A percentile compares a stretch with the other conserved stretches of the same genome.
Conservation (phyloP, 805 yeast species). For the Isabelozyma gotoi region DNA sequence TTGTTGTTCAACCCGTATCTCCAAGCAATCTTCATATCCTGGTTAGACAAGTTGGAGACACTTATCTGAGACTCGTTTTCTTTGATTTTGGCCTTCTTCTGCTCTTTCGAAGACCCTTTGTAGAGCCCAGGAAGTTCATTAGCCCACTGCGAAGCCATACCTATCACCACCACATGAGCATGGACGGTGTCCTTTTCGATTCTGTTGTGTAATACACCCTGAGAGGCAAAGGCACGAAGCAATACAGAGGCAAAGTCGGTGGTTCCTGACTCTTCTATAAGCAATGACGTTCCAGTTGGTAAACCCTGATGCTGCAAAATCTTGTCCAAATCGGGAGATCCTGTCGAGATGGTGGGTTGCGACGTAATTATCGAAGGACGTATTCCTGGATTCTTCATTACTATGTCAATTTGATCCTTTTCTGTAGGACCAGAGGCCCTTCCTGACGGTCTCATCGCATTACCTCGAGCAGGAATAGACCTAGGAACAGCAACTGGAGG, state of each 20-base stretch:
- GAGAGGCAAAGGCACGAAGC: conserved; percentile 68
- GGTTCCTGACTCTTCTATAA: conserved; percentile 81
- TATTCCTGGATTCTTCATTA: conserved; percentile 51
- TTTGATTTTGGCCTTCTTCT: conserved; percentile 56
- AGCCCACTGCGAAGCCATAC: conserved; percentile 58
- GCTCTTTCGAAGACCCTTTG: conserved; percentile 64
- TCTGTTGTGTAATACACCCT: conserved; percentile 70
- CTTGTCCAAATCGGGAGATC: conserved; percentile 72
- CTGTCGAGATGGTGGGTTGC: conserved; percentile 76
- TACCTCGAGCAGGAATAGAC: conserved; percentile 5
- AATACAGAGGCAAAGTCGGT: conserved; percentile 83
- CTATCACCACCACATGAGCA: conserved; percentile 66
- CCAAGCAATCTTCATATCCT: conserved; percentile 89
- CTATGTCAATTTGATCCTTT: not conserved
- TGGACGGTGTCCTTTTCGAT: conserved; percentile 34
- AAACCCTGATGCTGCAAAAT: conserved; percentile 79
- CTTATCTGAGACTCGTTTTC: conserved; percentile 63
- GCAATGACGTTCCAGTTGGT: conserved; percentile 70
- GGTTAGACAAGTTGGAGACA: conserved; percentile 55
- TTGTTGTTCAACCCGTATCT: conserved; percentile 61
- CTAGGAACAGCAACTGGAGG: conserved; percentile 5
- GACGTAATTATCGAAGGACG: conserved; percentile 79
- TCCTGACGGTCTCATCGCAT: not conserved
- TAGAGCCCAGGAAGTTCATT: conserved; percentile 76
- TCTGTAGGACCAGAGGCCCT: conserved; percentile 1